Percentiles rank a stretch among this genome's conserved stretches.
phyloP scores from a whole-genome alignment of 2,329 filamentous ascomycete genomes.

The Tolypocladium ovalisporum region DNA sequence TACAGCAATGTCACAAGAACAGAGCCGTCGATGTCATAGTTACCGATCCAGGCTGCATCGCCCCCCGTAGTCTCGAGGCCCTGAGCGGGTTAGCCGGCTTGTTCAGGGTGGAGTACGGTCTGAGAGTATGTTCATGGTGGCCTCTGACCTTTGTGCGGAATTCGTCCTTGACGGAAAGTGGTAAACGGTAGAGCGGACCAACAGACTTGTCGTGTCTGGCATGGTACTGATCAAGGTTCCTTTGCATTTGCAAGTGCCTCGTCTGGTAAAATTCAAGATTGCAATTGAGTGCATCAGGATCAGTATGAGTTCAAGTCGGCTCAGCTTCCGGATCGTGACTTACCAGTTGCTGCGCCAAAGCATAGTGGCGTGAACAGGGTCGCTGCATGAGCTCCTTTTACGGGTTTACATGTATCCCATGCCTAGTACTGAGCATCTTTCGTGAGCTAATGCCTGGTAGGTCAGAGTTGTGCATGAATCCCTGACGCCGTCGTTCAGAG shows the following conservation, averaged over 20 bases:
- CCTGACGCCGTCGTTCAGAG: too few relatives aligned
- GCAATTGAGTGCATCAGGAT: neutral
- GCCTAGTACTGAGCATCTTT: too few relatives aligned
- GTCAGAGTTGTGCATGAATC: too few relatives aligned
- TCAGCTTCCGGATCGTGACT: constrained; percentile 11
- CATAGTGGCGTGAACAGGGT: too few relatives aligned
- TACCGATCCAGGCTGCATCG: constrained; percentile 19
- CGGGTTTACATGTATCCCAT: too few relatives aligned
- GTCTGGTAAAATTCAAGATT: constrained; percentile 33
- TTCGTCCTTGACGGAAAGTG: constrained; percentile 39
- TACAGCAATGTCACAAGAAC: constrained; percentile 17
- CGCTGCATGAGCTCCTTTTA: too few relatives aligned
- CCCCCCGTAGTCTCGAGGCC: constrained; percentile 36
- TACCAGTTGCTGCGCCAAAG: constrained; percentile 46
- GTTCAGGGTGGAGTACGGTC: neutral
- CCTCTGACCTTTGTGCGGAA: constrained; percentile 20
- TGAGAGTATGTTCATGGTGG: too few relatives aligned
- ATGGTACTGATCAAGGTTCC: constrained; percentile 35
- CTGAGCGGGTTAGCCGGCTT: constrained; percentile 1
- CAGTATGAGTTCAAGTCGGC: neutral
- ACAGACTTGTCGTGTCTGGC: constrained; percentile 27
- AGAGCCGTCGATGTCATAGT: constrained; percentile 17
- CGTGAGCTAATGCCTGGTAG: too few relatives aligned
- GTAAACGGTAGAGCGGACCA: constrained; percentile 52
- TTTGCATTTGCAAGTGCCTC: constrained; percentile 32